Conservation (phyloP, 2,329 filamentous ascomycete species). For the Tolypocladium ovalisporum region DNA sequence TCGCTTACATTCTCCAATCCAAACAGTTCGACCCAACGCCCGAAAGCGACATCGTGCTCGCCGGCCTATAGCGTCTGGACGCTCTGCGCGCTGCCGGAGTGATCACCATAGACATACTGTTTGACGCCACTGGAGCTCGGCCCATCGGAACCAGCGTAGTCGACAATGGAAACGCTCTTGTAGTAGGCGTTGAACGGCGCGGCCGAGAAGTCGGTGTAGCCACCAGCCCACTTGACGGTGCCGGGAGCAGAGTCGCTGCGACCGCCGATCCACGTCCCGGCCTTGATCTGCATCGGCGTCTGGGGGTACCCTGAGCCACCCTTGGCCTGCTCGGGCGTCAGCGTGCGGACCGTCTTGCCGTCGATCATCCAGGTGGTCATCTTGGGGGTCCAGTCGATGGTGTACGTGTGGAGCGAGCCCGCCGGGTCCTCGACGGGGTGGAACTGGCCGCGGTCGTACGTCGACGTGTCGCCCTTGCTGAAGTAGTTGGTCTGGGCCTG, state of each 20-base stretch:
- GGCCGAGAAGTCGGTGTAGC: slow-evolving; percentile 39
- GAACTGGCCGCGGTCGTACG: slow-evolving; percentile 59
- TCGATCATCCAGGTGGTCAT: slow-evolving; percentile 56
- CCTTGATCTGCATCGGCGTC: slow-evolving; percentile 60
- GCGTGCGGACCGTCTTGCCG: slow-evolving; percentile 47
- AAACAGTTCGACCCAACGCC: background rate
- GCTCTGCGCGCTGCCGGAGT: slow-evolving; percentile 36
- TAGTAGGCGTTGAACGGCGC: slow-evolving; percentile 46
- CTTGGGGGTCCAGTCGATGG: slow-evolving; percentile 56
- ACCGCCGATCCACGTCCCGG: slow-evolving; percentile 58
- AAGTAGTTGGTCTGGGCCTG: slow-evolving; percentile 80
- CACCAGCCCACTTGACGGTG: slow-evolving; percentile 62
- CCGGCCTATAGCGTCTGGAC: slow-evolving; percentile 24
- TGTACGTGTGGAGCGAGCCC: slow-evolving; percentile 50
- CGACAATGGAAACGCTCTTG: slow-evolving; percentile 42
- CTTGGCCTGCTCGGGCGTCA: slow-evolving; percentile 48
- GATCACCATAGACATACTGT: slow-evolving; percentile 41
- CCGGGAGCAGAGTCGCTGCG: slow-evolving; percentile 49
- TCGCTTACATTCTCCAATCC: too few species aligned
- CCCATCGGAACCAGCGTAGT: slow-evolving; percentile 40
- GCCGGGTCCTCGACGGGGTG: slow-evolving; percentile 40
- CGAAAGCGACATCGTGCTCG: background rate
- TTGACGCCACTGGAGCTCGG: slow-evolving; percentile 26
- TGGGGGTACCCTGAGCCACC: slow-evolving; percentile 54
- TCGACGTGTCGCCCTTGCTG: slow-evolving; percentile 60